Base-by-base conservation (phyloP, 1,284 basidiomycete genomes). In the Phylloboletellus chloephorus region DNA sequence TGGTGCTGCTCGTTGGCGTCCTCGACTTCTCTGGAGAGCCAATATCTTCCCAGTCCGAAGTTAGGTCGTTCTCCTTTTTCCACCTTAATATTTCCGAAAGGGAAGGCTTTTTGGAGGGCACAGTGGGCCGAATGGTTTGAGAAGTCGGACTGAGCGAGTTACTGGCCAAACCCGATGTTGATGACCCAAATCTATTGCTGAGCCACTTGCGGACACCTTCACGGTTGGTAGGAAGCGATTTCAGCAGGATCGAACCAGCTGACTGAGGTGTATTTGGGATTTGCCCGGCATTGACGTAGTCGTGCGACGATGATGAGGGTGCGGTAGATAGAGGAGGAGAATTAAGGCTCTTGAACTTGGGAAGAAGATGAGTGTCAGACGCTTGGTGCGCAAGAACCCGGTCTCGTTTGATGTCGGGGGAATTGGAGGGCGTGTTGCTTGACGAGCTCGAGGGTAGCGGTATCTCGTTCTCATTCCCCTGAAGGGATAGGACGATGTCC, bases 201-300 rank as follows among this genome's bases (percentile, higher is more conserved):
- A 86, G 61, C 85, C 85, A 88, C 54, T 82, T 82, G 60, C 78
- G 82, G 21, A 88, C 82, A 17, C 78, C 84, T 38, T 83, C 78
- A 11, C 82, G 68, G 12, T 76, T 84, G 58, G 74, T 83, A 0
- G 85, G 85, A 39, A 88, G 66, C 3, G 61, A 30, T 56, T 81
- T 83, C 35, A 70, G 46, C 51, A 64, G 56, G n/a, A 67, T 58
- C n/a, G 60, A 55, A 9, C 51, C 55, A 43, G 63, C 66, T 38
- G 60, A 68, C 28, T 64, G 64, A 37, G 63, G 62, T 44, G 66
- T 55, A 37, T 64, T 63, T 19, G 68, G 58, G 11, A 58, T 47
- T 31, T 56, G 60, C n/a, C 69, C 56, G 37, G 62, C 67, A 32
- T 37, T 26, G 54, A 74, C 65, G 52, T 76, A 73, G 39, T 80